Conservation (phyloP, 176 grass and related monocot genomes). For the Rhipidocladum racemiflorum region DNA sequence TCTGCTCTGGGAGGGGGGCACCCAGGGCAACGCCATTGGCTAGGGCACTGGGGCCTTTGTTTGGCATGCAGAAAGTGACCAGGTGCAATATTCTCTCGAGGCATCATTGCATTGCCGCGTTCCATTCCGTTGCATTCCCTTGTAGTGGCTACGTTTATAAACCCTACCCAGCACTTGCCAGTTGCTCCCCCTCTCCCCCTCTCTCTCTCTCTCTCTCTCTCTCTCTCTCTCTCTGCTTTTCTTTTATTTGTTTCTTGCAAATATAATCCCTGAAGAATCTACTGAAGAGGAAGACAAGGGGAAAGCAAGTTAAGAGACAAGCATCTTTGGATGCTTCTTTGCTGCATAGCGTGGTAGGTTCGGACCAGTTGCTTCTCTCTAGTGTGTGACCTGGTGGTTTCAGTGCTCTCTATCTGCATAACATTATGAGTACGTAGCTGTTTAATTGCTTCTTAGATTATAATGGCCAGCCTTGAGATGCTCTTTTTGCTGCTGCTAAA, state of each 20-base stretch:
- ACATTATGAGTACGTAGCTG: not conserved
- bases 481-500: not conserved
- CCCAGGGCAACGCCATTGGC: constrained; percentile 22
- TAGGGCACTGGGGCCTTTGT: constrained; percentile 26
- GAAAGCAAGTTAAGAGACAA: not conserved
- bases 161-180: no score
- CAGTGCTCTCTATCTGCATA: not conserved
- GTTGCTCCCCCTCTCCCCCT: no score
- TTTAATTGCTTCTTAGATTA: not conserved
- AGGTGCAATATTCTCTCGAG: constrained; percentile 30
- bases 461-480: not conserved
- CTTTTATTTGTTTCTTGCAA: constrained; percentile 7
- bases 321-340: constrained; percentile 8
- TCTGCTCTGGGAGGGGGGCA: constrained; percentile 53
- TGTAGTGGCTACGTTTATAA: constrained; percentile 3
- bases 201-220: no score
- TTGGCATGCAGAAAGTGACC: constrained; percentile 61
- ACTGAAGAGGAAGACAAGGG: not conserved
- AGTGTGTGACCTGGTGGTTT: not conserved
- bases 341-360: not conserved
- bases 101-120: constrained; percentile 45
- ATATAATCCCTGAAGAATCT: constrained; percentile 11
- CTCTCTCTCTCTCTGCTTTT: not conserved
- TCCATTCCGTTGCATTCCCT: not conserved
- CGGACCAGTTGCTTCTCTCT: not conserved